Percentiles rank a stretch among this genome's conserved stretches.
phyloP scores from a whole-genome alignment of 1,284 basidiomycete species.

The Cryptococcus amylolentus region DNA sequence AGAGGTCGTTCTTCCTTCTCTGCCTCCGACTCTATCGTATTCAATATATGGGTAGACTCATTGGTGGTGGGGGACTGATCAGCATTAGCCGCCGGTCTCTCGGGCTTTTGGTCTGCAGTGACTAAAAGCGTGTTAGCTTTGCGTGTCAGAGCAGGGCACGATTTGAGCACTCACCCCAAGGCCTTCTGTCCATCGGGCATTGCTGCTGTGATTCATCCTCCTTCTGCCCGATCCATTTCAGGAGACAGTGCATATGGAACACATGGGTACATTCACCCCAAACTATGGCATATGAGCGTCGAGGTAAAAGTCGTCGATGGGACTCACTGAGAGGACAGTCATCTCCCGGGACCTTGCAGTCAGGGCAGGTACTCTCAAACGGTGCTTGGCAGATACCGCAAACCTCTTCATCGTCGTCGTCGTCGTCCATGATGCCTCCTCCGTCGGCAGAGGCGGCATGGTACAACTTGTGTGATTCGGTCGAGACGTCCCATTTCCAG shows the following conservation, averaged over 20 bases:
- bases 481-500: conserved; percentile 48
- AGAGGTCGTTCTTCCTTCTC: conserved; percentile 6
- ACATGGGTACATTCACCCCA: conserved; percentile 95
- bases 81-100: neutral
- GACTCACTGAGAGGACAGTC: conserved; percentile 87
- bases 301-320: neutral
- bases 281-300: conserved; percentile 50
- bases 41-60: no score
- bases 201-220: conserved; percentile 81
- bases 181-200: conserved; percentile 88
- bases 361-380: conserved; percentile 87
- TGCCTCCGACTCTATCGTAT: neutral
- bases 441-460: conserved; percentile 18
- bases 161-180: conserved; percentile 68
- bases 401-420: conserved; percentile 74
- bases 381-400: conserved; percentile 91
- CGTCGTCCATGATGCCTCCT: conserved; percentile 55
- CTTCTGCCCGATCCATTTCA: conserved; percentile 75
- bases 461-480: conserved; percentile 42
- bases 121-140: neutral
- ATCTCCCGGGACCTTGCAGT: conserved; percentile 92
- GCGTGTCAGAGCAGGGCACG: neutral
- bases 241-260: conserved; percentile 90
- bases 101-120: neutral
- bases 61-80: neutral